These are phyloP conservation scores for Aphanomyces stellatus DNA, from an alignment of 352 stramenopile species.

Conservation along the genomic window DNA sequence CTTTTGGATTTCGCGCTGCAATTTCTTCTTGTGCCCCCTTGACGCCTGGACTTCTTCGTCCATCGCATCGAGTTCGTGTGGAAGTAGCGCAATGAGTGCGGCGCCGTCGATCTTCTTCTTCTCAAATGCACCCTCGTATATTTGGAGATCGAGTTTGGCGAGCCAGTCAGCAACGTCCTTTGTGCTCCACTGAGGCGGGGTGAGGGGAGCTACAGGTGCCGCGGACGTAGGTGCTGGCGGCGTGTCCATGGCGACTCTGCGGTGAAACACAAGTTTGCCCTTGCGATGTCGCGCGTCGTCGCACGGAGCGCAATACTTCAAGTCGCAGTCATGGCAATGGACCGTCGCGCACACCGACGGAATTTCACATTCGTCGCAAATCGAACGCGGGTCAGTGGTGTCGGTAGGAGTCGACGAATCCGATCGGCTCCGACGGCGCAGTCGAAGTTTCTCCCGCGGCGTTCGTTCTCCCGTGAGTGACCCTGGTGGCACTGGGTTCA, in stretches of 20 bases:
- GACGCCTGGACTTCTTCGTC: slow-evolving; percentile 32
- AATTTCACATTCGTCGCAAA: slow-evolving; percentile 73
- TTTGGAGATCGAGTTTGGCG: slow-evolving; percentile 39
- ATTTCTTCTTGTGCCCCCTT: slow-evolving; percentile 67
- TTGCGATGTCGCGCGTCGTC: slow-evolving; percentile 70
- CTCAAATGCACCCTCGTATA: slow-evolving; percentile 43
- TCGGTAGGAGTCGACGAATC: slow-evolving; percentile 12
- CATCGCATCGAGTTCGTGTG: slow-evolving; percentile 51
- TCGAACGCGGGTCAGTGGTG: neutral
- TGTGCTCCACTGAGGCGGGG: slow-evolving; percentile 28
- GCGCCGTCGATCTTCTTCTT: slow-evolving; percentile 39
- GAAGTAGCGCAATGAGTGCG: slow-evolving; percentile 31
- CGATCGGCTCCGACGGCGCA: slow-evolving; percentile 8
- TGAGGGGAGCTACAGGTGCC: neutral
- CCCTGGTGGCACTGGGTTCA: slow-evolving; percentile 18
- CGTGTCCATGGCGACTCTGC: slow-evolving; percentile 27
- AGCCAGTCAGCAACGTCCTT: slow-evolving; percentile 54
- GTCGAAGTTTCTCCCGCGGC: slow-evolving; percentile 11
- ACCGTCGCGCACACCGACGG: slow-evolving; percentile 25
- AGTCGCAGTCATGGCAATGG: slow-evolving; percentile 59
- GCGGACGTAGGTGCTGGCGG: neutral
- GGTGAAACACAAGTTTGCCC: slow-evolving; percentile 67
- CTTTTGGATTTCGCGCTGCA: slow-evolving; percentile 68
- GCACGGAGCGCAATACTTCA: slow-evolving; percentile 60
- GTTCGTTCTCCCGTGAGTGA: slow-evolving; percentile 6